Percentiles rank a stretch among this genome's conserved stretches.
phyloP scores from a whole-genome alignment of 345 rosid species.

The Populus alba region DNA sequence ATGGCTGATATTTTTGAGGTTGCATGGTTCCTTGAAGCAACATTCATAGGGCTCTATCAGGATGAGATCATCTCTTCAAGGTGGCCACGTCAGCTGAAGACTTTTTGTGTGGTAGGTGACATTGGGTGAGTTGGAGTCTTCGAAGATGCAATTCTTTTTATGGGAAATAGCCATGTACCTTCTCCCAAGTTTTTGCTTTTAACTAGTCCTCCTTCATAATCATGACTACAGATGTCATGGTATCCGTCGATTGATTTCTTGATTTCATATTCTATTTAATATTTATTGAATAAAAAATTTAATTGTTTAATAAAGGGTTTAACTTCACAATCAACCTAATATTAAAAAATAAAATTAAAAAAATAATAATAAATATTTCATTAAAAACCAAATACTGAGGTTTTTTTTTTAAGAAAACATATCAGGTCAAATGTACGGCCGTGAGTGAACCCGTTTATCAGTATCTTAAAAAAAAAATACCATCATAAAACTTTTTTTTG shows the following conservation, averaged over 20 bases:
- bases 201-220: neutral
- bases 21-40: conserved; percentile 20
- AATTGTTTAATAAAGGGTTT: too few species aligned
- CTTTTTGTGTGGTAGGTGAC: conserved; percentile 18
- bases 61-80: conserved; percentile 6
- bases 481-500: rapidly evolving
- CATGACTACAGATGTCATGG: too few species aligned
- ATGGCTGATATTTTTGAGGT: neutral
- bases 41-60: neutral
- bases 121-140: neutral
- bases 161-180: neutral
- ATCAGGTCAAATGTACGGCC: too few species aligned
- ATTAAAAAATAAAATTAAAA: too few species aligned
- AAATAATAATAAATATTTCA: too few species aligned
- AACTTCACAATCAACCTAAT: too few species aligned
- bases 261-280: too few species aligned
- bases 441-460: rapidly evolving
- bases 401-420: too few species aligned
- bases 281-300: too few species aligned
- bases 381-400: rapidly evolving
- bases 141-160: neutral
- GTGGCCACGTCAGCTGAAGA: conserved; percentile 16
- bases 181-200: neutral
- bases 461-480: too few species aligned
- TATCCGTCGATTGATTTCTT: too few species aligned